A percentile compares a stretch with the other conserved stretches of the same genome.
phyloP scores from a whole-genome alignment of 805 yeast genomes.

The Nakazawaea holstii region DNA sequence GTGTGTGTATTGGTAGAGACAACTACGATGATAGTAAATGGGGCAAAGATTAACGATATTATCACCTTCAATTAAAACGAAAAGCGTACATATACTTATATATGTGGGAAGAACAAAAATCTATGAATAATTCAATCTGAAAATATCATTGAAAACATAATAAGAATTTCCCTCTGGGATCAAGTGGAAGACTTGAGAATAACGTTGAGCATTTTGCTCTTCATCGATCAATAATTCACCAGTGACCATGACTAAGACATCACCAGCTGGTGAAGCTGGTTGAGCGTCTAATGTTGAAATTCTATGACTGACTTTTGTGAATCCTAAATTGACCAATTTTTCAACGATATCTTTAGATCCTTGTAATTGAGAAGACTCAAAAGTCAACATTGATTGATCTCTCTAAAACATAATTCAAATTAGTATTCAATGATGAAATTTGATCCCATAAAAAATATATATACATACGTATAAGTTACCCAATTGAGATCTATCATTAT shows the following conservation, averaged over 20 bases:
- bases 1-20: too few species aligned
- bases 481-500: conserved; percentile 84
- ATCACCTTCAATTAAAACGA: too few species aligned
- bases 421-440: conserved; percentile 6
- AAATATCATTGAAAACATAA: conserved; percentile 93
- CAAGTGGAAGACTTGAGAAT: conserved; percentile 96
- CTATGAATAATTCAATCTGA: conserved; percentile 84
- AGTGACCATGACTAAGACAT: conserved; percentile 94
- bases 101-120: not conserved
- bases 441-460: not conserved
- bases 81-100: too few species aligned
- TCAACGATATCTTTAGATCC: conserved; percentile 93
- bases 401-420: conserved; percentile 36
- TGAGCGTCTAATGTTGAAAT: conserved; percentile 96
- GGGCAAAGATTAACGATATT: too few species aligned
- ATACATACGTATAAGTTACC: conserved; percentile 75
- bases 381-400: conserved; percentile 95
- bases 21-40: too few species aligned
- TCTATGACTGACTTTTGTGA: conserved; percentile 89
- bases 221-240: conserved; percentile 93
- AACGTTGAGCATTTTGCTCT: conserved; percentile 92
- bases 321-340: conserved; percentile 83
- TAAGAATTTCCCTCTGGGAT: conserved; percentile 89
- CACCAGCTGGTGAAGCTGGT: conserved; percentile 91
- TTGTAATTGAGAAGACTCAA: conserved; percentile 90